A percentile compares a stretch with the other conserved stretches of the same genome.
Conservation (phyloP, 208 protist genomes). For the Acanthamoeba culbertsoni region DNA sequence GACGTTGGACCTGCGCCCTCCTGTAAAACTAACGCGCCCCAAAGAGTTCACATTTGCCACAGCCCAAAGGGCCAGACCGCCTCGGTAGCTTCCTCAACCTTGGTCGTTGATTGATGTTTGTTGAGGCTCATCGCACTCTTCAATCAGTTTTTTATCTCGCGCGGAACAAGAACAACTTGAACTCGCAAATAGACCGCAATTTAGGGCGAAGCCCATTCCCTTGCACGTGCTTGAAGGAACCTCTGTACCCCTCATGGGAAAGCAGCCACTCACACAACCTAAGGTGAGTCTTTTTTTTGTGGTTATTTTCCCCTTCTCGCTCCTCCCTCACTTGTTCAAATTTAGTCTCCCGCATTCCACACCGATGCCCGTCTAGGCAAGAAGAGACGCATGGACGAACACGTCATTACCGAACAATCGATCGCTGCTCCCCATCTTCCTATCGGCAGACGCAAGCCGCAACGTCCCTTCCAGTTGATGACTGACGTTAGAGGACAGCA, state of each 20-base stretch:
- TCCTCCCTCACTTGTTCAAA: background rate
- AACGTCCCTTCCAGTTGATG: background rate
- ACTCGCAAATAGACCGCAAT: background rate
- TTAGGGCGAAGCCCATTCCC: background rate
- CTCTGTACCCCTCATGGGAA: background rate
- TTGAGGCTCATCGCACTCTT: background rate
- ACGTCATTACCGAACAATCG: background rate
- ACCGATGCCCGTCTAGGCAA: background rate
- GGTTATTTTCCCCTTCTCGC: background rate
- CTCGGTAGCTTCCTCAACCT: background rate
- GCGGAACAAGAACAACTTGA: slow-evolving; percentile 26
- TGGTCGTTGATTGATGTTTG: background rate
- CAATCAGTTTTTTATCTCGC: background rate
- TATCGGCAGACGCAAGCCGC: background rate
- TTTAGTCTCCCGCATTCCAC: background rate
- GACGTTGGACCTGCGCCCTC: background rate
- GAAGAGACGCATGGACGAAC: background rate
- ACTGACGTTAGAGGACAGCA: background rate
- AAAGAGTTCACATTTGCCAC: slow-evolving; percentile 48
- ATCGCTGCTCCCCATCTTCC: background rate
- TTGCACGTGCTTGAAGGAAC: background rate
- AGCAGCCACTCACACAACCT: background rate
- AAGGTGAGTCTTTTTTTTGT: background rate
- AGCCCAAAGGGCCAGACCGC: background rate
- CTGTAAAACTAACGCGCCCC: background rate